Evolutionary conservation across 495 filamentous ascomycete genomes (phyloP).

Genomic region (Clohesyomyces aquaticus): DNA sequence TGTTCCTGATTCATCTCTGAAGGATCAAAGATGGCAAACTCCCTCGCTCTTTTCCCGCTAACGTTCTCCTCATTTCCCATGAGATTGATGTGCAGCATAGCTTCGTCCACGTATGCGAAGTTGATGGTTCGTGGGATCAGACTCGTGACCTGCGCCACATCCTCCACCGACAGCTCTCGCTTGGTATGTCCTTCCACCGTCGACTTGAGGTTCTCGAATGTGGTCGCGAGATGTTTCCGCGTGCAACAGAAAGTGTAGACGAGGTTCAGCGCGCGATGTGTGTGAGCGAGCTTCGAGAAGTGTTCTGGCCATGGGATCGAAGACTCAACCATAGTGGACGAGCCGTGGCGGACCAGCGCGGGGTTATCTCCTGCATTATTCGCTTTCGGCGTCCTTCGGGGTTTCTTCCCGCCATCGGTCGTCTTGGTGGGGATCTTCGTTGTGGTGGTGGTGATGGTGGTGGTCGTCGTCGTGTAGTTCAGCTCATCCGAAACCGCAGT

Average conservation of each 20-base stretch:
- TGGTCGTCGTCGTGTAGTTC: too few relatives aligned
- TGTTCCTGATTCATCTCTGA: slow-evolving; percentile 48
- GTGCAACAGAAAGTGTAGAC: slow-evolving; percentile 95
- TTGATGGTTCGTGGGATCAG: slow-evolving; percentile 75
- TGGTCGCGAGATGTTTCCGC: slow-evolving; percentile 87
- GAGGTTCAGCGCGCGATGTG: slow-evolving; percentile 82
- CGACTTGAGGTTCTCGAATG: slow-evolving; percentile 81
- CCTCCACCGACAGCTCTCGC: slow-evolving; percentile 67
- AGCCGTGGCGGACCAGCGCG: slow-evolving; percentile 46
- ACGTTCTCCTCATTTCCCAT: slow-evolving; percentile 61
- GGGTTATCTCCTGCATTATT: slow-evolving; percentile 41
- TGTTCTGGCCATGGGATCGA: slow-evolving; percentile 70
- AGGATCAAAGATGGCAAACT: slow-evolving; percentile 36
- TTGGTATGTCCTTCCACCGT: slow-evolving; percentile 85
- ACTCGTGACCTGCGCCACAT: slow-evolving; percentile 80
- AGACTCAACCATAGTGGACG: slow-evolving; percentile 52
- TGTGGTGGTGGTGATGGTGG: slow-evolving; percentile 49
- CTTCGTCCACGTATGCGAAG: slow-evolving; percentile 86
- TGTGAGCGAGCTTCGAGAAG: slow-evolving; percentile 73
- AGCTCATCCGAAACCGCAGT: slow-evolving; percentile 6
- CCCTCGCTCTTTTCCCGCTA: slow-evolving; percentile 37
- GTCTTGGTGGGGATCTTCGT: slow-evolving; percentile 63
- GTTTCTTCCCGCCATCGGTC: slow-evolving; percentile 59
- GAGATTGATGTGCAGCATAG: slow-evolving; percentile 75
- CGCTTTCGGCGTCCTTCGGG: slow-evolving; percentile 46